These are phyloP conservation scores for Aureobasidium namibiae DNA, from an alignment of 2,329 filamentous ascomycete species.

Conservation along the genomic window DNA sequence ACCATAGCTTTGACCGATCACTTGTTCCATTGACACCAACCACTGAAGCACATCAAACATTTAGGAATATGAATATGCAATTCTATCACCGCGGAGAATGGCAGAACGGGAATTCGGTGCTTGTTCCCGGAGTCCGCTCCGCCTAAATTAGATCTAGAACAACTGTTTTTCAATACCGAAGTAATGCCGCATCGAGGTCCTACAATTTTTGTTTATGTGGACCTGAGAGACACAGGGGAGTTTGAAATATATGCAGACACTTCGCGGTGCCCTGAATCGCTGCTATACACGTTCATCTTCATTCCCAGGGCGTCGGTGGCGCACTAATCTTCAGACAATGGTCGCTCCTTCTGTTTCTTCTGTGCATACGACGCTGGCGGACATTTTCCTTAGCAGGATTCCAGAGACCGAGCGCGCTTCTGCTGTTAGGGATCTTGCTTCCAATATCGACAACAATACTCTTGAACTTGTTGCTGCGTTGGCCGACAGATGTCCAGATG, in stretches of 20 bases:
- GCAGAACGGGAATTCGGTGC: too few relatives aligned
- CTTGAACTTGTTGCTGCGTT: conserved; percentile 11
- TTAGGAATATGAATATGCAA: too few relatives aligned
- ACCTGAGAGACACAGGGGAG: neutral
- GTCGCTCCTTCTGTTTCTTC: neutral
- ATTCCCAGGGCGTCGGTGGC: neutral
- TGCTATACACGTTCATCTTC: neutral
- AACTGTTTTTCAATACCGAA: conserved; percentile 1
- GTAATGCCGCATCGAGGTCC: neutral
- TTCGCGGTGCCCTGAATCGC: neutral
- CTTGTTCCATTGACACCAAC: too few relatives aligned
- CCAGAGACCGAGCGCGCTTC: conserved; percentile 4
- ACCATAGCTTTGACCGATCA: too few relatives aligned
- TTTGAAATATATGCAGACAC: neutral
- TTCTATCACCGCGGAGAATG: too few relatives aligned
- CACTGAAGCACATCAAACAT: too few relatives aligned
- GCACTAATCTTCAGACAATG: neutral
- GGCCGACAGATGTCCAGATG: conserved; percentile 10
- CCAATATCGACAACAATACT: conserved; percentile 1
- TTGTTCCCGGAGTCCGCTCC: neutral
- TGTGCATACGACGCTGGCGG: conserved; percentile 7
- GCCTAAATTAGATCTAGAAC: neutral
- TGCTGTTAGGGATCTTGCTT: conserved; percentile 10
- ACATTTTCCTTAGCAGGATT: conserved; percentile 14
- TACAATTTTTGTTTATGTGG: neutral